A percentile compares a stretch with the other conserved stretches of the same genome.
Conservation (phyloP, 306 rosid genomes). For the Vicia sativa region DNA sequence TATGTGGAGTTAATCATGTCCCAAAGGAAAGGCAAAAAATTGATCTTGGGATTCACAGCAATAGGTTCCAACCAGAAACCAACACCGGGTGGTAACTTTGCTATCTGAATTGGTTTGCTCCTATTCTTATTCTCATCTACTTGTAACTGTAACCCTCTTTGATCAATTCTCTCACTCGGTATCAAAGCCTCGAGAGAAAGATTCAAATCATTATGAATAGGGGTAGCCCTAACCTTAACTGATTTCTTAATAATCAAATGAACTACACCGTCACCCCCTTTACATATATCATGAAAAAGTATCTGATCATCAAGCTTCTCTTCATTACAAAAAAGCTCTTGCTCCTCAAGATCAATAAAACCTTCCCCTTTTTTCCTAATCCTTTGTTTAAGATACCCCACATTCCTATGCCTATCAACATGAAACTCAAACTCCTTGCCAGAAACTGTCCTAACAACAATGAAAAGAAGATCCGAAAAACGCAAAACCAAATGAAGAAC, state of each 20-base stretch:
- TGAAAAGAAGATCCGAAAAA: slow-evolving; percentile 60
- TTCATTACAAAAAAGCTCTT: slow-evolving; percentile 64
- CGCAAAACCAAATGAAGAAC: slow-evolving; percentile 65
- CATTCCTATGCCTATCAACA: slow-evolving; percentile 55
- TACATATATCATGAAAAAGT: slow-evolving; percentile 56
- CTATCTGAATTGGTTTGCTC: slow-evolving; percentile 26
- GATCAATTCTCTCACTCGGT: slow-evolving; percentile 24
- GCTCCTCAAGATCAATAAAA: slow-evolving; percentile 55
- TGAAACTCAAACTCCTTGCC: slow-evolving; percentile 60
- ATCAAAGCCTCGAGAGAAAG: slow-evolving; percentile 50
- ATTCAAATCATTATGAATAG: slow-evolving; percentile 49
- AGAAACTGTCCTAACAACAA: slow-evolving; percentile 52
- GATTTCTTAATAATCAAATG: slow-evolving; percentile 58
- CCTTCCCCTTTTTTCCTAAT: slow-evolving; percentile 47
- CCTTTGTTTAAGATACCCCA: slow-evolving; percentile 60
- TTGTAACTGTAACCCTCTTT: background rate
- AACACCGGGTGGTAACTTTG: slow-evolving; percentile 36
- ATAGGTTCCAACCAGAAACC: slow-evolving; percentile 55
- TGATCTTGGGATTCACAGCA: slow-evolving; percentile 42
- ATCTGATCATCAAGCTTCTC: slow-evolving; percentile 63
- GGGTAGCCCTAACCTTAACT: slow-evolving; percentile 54
- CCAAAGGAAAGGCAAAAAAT: slow-evolving; percentile 42
- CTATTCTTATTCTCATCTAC: slow-evolving; percentile 28
- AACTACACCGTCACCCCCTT: slow-evolving; percentile 49
- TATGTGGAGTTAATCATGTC: slow-evolving; percentile 50